These are phyloP conservation scores for Dillenia turbinata DNA, from an alignment of 164 flowering plant genomes.

Conservation along the genomic window DNA sequence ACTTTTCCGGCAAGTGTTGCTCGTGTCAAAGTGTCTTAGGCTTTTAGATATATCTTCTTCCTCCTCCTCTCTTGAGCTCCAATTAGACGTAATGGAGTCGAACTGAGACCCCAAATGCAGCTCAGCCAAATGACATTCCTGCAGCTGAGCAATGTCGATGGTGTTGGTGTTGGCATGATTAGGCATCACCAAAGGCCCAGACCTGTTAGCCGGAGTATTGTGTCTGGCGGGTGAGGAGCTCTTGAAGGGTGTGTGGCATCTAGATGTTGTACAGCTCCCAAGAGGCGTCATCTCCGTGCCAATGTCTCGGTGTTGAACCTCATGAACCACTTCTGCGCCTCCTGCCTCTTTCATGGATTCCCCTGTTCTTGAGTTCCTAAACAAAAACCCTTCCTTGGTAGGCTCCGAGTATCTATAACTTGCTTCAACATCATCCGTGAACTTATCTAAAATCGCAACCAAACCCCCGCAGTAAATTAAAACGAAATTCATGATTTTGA, in stretches of 20 bases:
- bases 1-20: conserved; percentile 26
- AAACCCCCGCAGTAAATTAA: neutral
- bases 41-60: conserved; percentile 84
- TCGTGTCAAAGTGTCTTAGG: conserved; percentile 60
- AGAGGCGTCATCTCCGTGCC: conserved; percentile 96
- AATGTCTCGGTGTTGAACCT: conserved; percentile 53
- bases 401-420: conserved; percentile 50
- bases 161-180: conserved; percentile 11
- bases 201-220: conserved; percentile 73
- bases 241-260: conserved; percentile 69
- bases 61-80: conserved; percentile 96
- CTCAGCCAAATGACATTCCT: conserved; percentile 71
- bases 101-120: conserved; percentile 56
- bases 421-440: conserved; percentile 56
- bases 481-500: no score
- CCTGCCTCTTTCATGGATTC: conserved; percentile 46
- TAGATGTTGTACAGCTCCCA: conserved; percentile 67
- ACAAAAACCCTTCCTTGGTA: conserved; percentile 66
- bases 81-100: conserved; percentile 51
- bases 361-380: conserved; percentile 30
- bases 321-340: conserved; percentile 36
- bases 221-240: conserved; percentile 79
- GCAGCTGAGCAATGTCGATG: conserved; percentile 51
- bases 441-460: conserved; percentile 56
- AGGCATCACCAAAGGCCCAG: conserved; percentile 45